Percentiles rank a stretch among this genome's conserved stretches.
These are phyloP conservation scores for Marchantia paleacea DNA, from an alignment of 225 moss, liverwort and hornwort genomes.

Conservation along the genomic window DNA sequence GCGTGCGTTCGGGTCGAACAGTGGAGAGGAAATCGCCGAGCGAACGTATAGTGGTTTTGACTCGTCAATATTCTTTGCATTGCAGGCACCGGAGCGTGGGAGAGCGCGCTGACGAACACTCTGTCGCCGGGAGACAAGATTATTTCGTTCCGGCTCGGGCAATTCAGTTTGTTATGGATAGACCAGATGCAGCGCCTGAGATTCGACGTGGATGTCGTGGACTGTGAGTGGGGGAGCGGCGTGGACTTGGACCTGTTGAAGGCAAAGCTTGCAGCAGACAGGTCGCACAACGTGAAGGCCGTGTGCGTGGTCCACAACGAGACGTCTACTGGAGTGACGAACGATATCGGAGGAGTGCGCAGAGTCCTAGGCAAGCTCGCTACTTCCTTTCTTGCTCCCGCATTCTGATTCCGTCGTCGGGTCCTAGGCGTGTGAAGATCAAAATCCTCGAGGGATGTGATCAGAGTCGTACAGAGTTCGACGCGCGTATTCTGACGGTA, in stretches of 20 bases:
- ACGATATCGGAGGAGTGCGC: constrained; percentile 71
- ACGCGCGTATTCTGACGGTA: background rate
- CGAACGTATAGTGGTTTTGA: no score
- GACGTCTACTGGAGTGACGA: constrained; percentile 88
- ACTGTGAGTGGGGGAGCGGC: constrained; percentile 85
- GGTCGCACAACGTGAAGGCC: constrained; percentile 58
- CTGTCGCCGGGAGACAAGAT: constrained; percentile 78
- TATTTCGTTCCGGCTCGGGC: constrained; percentile 62
- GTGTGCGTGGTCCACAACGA: constrained; percentile 88
- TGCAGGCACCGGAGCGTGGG: constrained; percentile 90
- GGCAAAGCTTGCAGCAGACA: constrained; percentile 56
- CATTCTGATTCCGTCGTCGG: background rate
- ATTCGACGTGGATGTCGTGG: constrained; percentile 75
- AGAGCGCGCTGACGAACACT: constrained; percentile 84
- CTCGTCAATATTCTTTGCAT: no score
- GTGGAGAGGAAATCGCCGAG: no score
- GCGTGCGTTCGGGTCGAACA: no score
- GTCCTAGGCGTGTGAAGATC: no score
- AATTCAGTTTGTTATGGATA: constrained; percentile 79
- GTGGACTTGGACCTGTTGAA: constrained; percentile 52
- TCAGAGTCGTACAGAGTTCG: no score
- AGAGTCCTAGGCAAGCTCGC: constrained; percentile 49
- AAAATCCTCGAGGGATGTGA: background rate
- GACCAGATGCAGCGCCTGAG: constrained; percentile 70
- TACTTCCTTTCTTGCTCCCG: background rate